These are phyloP conservation scores for Selaginella moellendorffii DNA, from an alignment of 75 land plant genomes.

Conservation along the genomic window DNA sequence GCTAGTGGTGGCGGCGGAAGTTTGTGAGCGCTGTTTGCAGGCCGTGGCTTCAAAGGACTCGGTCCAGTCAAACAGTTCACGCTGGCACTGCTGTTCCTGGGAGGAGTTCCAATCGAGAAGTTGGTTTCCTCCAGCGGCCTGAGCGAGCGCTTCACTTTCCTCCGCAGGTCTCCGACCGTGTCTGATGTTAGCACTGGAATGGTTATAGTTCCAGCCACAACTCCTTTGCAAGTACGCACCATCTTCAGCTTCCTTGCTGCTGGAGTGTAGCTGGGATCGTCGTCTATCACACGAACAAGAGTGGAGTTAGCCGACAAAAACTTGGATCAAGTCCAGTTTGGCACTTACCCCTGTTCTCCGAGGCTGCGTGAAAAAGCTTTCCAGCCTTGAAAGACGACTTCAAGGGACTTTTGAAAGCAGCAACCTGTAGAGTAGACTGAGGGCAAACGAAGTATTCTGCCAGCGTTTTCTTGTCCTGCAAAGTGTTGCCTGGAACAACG, in stretches of 20 bases:
- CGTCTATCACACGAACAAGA: conserved; percentile 3
- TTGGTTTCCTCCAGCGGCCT: conserved; percentile 12
- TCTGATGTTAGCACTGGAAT: conserved; percentile 38
- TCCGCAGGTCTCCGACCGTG: conserved; percentile 28
- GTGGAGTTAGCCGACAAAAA: background rate
- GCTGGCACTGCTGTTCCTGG: background rate
- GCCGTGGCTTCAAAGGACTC: background rate
- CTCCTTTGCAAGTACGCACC: conserved; percentile 22
- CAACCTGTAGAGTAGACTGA: conserved; percentile 26
- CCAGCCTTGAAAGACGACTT: conserved; percentile 10
- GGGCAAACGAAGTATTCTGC: conserved; percentile 35
- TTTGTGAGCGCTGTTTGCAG: background rate
- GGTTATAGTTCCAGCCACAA: conserved; percentile 23
- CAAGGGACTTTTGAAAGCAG: conserved; percentile 19
- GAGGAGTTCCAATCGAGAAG: background rate
- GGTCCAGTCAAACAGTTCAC: background rate
- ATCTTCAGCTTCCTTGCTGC: conserved; percentile 34
- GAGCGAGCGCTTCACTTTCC: conserved; percentile 29
- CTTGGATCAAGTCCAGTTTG: conserved; percentile 1
- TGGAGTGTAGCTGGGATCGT: conserved; percentile 15
- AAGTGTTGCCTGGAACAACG: conserved; percentile 20
- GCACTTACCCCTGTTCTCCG: background rate
- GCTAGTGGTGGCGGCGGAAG: background rate
- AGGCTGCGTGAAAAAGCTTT: background rate
- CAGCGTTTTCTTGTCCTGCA: conserved; percentile 34